Evolutionary conservation across 129 eudicot genomes (phyloP), one percentile per base, ranked within the genome.

Genomic region (Dittrichia graveolens): DNA sequence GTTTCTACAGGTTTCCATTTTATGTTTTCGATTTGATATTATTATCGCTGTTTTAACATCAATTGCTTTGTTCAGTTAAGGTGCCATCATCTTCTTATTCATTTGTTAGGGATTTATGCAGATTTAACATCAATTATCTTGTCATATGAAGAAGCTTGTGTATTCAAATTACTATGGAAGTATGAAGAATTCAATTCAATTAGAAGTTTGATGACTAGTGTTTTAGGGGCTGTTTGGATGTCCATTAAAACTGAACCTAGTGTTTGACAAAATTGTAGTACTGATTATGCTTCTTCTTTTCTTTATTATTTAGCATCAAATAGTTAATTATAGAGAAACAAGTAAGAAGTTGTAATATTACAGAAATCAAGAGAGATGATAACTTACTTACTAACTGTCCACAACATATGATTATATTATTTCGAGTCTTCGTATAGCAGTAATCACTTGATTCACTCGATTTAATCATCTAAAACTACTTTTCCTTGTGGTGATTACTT

Each of bases 1-100:
- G 47, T 88, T 91, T 73, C 44, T 91, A 56, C 82, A 91, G 97
- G 97, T 82, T 41, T 3, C 14, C 6, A 44, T 18, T 75, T 40
- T 8, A 8, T 11, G 4, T n/a, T 44, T 44, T 13, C n/a, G 4
- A 11, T 54, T 67, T 9, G 13, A 39, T 49, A 65, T 58, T 4
- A 10, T 65, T 54, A 9, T 3, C 48, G 62, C 31, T 55, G 74
- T 9, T 66, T 56, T 5, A 24, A 0, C 31, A 24, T 24, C 31
- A 24, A 24, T 24, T 24, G 31, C 31, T 6, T 18, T 19, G 13
- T 55, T 55, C 11, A 12, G 13, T 47, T 5, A 52, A 5, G 24
- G 4, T 52, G 58, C 58, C 15, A 54, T 54, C 2, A 4, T 24
- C 31, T 24, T 24, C 31, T 24, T 24, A 24, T 24, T 24, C 31